Percentiles rank a stretch among this genome's conserved stretches.
These are phyloP conservation scores for Arxiozyma slooffiae DNA, from an alignment of 1,139 yeast genomes.

Conservation along the genomic window DNA sequence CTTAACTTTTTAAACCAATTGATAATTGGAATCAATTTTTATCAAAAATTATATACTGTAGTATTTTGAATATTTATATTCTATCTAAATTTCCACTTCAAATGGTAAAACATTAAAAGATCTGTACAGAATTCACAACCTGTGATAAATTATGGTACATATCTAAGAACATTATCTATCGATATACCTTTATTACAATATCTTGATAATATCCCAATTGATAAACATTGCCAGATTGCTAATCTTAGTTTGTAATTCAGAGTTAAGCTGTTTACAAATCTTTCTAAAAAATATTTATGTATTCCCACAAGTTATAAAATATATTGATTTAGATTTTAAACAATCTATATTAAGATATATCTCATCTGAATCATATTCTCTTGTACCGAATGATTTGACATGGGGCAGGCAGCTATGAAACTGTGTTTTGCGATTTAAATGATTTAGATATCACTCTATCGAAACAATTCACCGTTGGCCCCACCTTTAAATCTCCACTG, in stretches of 20 bases:
- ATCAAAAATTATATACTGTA: slow-evolving; percentile 17
- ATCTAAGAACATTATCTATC: slow-evolving; percentile 57
- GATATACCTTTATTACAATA: slow-evolving; percentile 47
- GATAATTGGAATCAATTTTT: slow-evolving; percentile 26
- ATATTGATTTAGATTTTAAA: slow-evolving; percentile 70
- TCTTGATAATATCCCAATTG: slow-evolving; percentile 24
- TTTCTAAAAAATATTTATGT: slow-evolving; percentile 11
- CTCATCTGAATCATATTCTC: background rate
- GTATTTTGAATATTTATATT: slow-evolving; percentile 18
- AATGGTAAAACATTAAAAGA: slow-evolving; percentile 16
- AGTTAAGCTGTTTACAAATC: slow-evolving; percentile 44
- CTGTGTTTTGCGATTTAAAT: slow-evolving; percentile 26
- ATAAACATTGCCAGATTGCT: slow-evolving; percentile 45
- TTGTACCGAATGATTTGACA: slow-evolving; percentile 2
- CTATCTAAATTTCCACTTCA: slow-evolving; percentile 10
- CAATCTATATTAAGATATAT: slow-evolving; percentile 37
- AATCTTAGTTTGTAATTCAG: slow-evolving; percentile 97
- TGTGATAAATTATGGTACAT: slow-evolving; percentile 74
- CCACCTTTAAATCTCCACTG: slow-evolving; percentile 73
- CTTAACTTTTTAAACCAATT: background rate
- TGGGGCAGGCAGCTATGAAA: slow-evolving; percentile 18
- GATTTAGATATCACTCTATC: slow-evolving; percentile 12
- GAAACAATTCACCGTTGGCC: slow-evolving; percentile 57
- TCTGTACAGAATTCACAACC: slow-evolving; percentile 50
- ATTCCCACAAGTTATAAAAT: slow-evolving; percentile 31